A percentile compares a stretch with the other conserved stretches of the same genome.
These are phyloP conservation scores for Kodamaea kakaduensis DNA, from an alignment of 805 yeast species.

Conservation along the genomic window DNA sequence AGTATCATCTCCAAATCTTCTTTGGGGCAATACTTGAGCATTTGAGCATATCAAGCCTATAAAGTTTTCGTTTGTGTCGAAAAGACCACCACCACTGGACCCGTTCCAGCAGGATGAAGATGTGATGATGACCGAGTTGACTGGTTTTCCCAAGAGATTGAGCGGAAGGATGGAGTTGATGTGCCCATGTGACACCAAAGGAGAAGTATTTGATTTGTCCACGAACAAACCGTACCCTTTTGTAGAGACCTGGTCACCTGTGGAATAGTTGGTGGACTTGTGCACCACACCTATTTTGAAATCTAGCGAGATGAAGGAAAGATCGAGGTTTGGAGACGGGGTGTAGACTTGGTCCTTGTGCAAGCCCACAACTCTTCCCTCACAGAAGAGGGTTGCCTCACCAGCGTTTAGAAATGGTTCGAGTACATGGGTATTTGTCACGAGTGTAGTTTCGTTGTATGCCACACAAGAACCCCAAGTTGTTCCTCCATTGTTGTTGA, in stretches of 20 bases:
- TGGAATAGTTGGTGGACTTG: not conserved
- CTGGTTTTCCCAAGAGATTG: not conserved
- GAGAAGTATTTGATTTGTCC: constrained; percentile 16
- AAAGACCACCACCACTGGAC: constrained; percentile 47
- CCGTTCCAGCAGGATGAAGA: constrained; percentile 50
- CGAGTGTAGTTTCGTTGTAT: constrained; percentile 25
- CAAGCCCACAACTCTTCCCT: constrained; percentile 1
- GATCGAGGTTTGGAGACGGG: constrained; percentile 33
- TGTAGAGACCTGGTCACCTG: constrained; percentile 25
- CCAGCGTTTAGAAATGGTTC: constrained; percentile 12
- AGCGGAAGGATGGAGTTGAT: constrained; percentile 17
- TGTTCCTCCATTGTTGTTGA: constrained; percentile 7
- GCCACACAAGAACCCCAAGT: constrained; percentile 45
- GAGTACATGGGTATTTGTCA: constrained; percentile 44
- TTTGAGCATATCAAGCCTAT: constrained; percentile 44
- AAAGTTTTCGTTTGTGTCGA: constrained; percentile 20
- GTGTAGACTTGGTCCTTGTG: constrained; percentile 20
- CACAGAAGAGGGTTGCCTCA: constrained; percentile 1
- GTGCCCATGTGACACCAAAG: constrained; percentile 33
- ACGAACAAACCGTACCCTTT: constrained; percentile 41
- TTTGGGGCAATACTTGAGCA: constrained; percentile 28
- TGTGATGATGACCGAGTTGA: constrained; percentile 25
- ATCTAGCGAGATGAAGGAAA: constrained; percentile 31
- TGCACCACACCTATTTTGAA: not conserved
- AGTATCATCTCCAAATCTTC: constrained; percentile 2